Percentiles rank a stretch among this genome's conserved stretches.
These are phyloP conservation scores for Dentipellis fragilis DNA, from an alignment of 768 basidiomycete genomes.

Conservation along the genomic window DNA sequence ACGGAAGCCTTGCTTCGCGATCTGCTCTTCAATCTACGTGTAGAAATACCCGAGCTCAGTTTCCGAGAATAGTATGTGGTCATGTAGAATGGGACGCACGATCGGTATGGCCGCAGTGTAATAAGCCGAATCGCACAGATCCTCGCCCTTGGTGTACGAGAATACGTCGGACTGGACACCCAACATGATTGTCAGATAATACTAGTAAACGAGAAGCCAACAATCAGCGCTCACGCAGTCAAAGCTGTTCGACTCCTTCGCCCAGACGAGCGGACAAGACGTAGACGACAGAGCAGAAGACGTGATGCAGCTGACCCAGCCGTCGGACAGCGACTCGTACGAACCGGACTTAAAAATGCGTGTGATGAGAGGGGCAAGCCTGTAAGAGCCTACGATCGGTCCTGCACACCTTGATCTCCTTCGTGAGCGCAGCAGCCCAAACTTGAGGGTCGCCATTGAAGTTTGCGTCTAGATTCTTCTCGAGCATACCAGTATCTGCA, in stretches of 20 bases:
- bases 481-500: constrained; percentile 14
- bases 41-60: neutral
- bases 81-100: constrained; percentile 4
- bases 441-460: constrained; percentile 12
- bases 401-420: constrained; percentile 29
- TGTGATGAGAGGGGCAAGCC: neutral
- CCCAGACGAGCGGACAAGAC: constrained; percentile 21
- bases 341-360: constrained; percentile 15
- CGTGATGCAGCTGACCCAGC: constrained; percentile 21
- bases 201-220: neutral
- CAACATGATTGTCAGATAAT: neutral
- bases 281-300: constrained; percentile 20
- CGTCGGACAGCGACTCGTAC: constrained; percentile 14
- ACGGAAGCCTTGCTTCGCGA: constrained; percentile 20
- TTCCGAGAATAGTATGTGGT: neutral
- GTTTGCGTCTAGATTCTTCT: constrained; percentile 14
- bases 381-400: no score
- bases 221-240: constrained; percentile 17
- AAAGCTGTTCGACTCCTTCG: constrained; percentile 19
- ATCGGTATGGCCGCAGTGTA: constrained; percentile 16
- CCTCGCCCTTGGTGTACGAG: constrained; percentile 15
- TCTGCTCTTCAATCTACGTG: constrained; percentile 19
- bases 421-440: constrained; percentile 30
- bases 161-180: constrained; percentile 17
- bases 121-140: constrained; percentile 19